Percentiles rank a stretch among this genome's conserved stretches.
phyloP scores from a whole-genome alignment of 1,284 basidiomycete species.

The Sporisorium reilianum region DNA sequence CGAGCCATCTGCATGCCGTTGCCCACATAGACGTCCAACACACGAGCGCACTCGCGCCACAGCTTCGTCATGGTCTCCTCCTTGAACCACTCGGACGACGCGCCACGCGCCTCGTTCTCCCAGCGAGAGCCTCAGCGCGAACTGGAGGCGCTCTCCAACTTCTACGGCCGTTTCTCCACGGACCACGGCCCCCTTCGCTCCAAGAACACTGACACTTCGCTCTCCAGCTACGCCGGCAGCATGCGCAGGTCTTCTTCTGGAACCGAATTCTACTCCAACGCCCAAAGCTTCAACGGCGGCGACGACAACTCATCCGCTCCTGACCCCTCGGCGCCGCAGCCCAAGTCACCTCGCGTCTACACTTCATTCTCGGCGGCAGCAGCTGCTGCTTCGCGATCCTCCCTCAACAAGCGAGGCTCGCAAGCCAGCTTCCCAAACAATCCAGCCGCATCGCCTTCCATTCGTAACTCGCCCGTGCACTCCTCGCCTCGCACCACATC shows the following conservation, averaged over 20 bases:
- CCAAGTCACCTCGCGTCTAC: conserved; percentile 34
- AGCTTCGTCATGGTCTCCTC: conserved; percentile 21
- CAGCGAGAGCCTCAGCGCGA: conserved; percentile 43
- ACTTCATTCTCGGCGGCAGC: conserved; percentile 43
- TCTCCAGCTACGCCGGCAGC: conserved; percentile 38
- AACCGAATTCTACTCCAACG: conserved; percentile 35
- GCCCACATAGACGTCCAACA: too few species aligned
- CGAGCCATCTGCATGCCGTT: conserved; percentile 8
- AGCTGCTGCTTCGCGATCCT: conserved; percentile 46
- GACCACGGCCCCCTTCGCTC: conserved; percentile 26
- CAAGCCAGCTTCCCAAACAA: conserved; percentile 22
- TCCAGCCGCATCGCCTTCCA: conserved; percentile 23
- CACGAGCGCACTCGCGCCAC: neutral
- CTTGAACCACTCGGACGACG: conserved; percentile 10
- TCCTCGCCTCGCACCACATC: conserved; percentile 30
- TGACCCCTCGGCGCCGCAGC: conserved; percentile 2
- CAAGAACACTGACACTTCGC: conserved; percentile 24
- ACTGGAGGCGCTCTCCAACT: conserved; percentile 45
- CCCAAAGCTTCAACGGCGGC: conserved; percentile 23
- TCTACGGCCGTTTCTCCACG: conserved; percentile 41
- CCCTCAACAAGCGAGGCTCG: conserved; percentile 35
- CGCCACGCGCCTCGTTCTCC: conserved; percentile 17
- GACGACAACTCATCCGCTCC: conserved; percentile 8
- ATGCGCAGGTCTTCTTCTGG: conserved; percentile 36
- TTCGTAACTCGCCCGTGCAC: conserved; percentile 25